phyloP scores from a whole-genome alignment of 495 filamentous ascomycete genomes.

The Penicillium steckii region DNA sequence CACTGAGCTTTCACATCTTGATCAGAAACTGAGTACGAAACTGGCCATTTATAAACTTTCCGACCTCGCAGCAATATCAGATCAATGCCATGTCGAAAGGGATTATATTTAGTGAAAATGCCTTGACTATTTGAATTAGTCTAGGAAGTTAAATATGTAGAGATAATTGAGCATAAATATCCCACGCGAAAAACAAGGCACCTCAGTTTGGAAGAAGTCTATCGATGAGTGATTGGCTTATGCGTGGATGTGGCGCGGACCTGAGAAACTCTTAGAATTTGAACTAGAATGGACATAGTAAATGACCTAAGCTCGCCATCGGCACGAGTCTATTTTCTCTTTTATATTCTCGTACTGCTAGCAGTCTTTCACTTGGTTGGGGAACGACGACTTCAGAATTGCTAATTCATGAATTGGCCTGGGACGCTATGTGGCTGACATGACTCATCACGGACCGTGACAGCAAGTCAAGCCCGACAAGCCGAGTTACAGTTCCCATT shows the following conservation, averaged over 20 bases:
- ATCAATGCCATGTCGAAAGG: not conserved
- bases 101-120: not conserved
- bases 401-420: too few relatives aligned
- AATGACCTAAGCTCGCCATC: too few relatives aligned
- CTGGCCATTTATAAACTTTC: not conserved
- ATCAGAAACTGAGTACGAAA: not conserved
- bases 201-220: not conserved
- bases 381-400: too few relatives aligned
- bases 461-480: too few relatives aligned
- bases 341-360: too few relatives aligned
- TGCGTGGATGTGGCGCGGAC: not conserved
- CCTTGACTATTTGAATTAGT: not conserved
- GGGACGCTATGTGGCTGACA: too few relatives aligned
- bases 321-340: too few relatives aligned
- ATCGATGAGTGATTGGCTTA: not conserved
- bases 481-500: too few relatives aligned
- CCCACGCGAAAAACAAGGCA: not conserved
- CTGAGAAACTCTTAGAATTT: slow-evolving; percentile 1
- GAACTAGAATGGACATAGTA: not conserved
- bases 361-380: too few relatives aligned
- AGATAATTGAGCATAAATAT: not conserved
- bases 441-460: too few relatives aligned
- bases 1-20: not conserved
- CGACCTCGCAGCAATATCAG: not conserved
- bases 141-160: not conserved